phyloP scores from a whole-genome alignment of 345 rosid species.

The Heritiera fomes region DNA sequence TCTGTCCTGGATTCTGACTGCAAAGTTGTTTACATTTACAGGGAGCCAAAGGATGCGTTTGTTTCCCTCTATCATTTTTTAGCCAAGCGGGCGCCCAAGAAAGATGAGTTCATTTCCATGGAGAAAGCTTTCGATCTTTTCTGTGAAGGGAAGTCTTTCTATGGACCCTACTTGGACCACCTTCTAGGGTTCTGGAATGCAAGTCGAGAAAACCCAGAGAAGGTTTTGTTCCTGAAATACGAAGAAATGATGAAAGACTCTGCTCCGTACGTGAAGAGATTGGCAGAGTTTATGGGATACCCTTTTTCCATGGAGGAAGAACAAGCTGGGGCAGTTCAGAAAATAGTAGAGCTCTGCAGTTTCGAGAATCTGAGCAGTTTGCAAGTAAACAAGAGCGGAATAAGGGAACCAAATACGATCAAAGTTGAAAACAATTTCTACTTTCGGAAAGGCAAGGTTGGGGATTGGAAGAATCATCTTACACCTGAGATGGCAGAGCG shows the following conservation, averaged over 20 bases:
- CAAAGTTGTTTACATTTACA: constrained; percentile 25
- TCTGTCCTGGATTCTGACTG: constrained; percentile 8
- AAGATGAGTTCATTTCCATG: constrained; percentile 27
- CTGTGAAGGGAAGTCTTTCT: constrained; percentile 32
- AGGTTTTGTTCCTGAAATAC: constrained; percentile 26
- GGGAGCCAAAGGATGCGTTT: constrained; percentile 28
- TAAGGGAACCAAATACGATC: constrained; percentile 22
- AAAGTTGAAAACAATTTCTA: constrained; percentile 23
- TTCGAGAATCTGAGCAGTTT: constrained; percentile 35
- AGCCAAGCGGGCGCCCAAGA: constrained; percentile 24
- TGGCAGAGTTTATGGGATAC: constrained; percentile 45
- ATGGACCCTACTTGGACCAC: constrained; percentile 44
- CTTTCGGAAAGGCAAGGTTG: constrained; percentile 45
- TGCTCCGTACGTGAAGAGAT: constrained; percentile 22
- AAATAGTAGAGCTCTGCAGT: constrained; percentile 35
- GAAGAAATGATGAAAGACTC: constrained; percentile 29
- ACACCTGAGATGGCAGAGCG: constrained; percentile 37
- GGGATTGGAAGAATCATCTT: constrained; percentile 46
- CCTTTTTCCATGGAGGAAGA: constrained; percentile 26
- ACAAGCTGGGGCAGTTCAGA: constrained; percentile 17
- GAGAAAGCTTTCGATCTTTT: constrained; percentile 38
- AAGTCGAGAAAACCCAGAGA: constrained; percentile 27
- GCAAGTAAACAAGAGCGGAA: constrained; percentile 34
- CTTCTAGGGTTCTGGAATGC: constrained; percentile 40
- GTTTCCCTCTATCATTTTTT: constrained; percentile 24